Evolutionary conservation across 176 grass and related monocot species (phyloP).

Genomic region (Ananas comosus): DNA sequence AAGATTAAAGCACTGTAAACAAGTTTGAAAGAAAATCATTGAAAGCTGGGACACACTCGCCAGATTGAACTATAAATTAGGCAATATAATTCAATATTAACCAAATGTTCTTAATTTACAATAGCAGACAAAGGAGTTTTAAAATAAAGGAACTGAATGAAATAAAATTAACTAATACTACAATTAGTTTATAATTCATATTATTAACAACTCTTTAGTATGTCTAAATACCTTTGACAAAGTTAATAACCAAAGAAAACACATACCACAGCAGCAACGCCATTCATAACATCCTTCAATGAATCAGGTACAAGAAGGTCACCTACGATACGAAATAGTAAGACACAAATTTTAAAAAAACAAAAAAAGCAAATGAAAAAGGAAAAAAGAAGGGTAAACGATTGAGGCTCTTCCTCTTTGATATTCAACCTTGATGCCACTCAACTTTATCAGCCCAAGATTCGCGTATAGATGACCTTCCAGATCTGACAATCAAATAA

Average conservation of each 20-base stretch:
- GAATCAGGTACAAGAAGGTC: conserved; percentile 72
- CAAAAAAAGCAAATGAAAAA: conserved; percentile 21
- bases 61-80: too few relatives aligned
- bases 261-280: conserved; percentile 67
- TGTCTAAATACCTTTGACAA: too few relatives aligned
- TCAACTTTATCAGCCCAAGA: conserved; percentile 82
- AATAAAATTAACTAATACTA: too few relatives aligned
- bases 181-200: too few relatives aligned
- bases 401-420: conserved; percentile 17
- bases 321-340: conserved; percentile 23
- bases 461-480: conserved; percentile 69
- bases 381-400: not conserved
- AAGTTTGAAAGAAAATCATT: too few relatives aligned
- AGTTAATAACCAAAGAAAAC: not conserved
- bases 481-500: conserved; percentile 61
- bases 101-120: too few relatives aligned
- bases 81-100: too few relatives aligned
- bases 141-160: too few relatives aligned
- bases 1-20: too few relatives aligned
- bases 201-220: too few relatives aligned
- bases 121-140: too few relatives aligned
- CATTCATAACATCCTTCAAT: conserved; percentile 59
- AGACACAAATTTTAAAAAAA: not conserved
- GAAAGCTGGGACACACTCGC: too few relatives aligned
- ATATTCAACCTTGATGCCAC: conserved; percentile 68